Base-by-base conservation (phyloP, 2,329 filamentous ascomycete species). In the Bertia moriformis region DNA sequence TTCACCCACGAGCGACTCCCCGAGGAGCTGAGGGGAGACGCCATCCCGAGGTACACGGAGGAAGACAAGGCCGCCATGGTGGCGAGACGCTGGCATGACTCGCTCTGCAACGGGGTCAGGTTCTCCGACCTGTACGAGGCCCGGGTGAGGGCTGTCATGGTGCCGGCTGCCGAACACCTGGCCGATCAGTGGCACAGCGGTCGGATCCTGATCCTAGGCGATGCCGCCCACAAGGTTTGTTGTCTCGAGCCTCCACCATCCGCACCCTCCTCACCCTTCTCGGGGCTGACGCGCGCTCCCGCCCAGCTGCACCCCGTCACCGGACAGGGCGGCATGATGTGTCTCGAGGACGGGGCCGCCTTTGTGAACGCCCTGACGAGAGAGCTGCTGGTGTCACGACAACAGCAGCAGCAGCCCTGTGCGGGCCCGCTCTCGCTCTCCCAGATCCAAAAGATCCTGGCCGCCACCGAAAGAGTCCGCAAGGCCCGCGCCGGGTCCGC, bases 1-100 rank as follows among this genome's bases (percentile, higher is more conserved):
- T 37, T 40, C 42, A 51, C 46, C 39, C 14, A 18, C 22, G 22
- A 27, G 22, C 7, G 7, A n/a, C 22, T 27, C 7, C 22, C 22
- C 7, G 22, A 7, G 7, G 22, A 27, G 22, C 22, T 27, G 22
- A 27, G 22, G n/a, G 22, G 22, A 27, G 22, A 7, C 22, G 22
- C 22, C 22, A 27, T 27, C 22, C 22, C 22, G 22, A 27, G 22
- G 22, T 27, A 27, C 22, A 27, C 22, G 7, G 22, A 27, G 7
- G 22, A 7, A n/a, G 22, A 27, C 22, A 7, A 10, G 7, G 22
- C 7, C 7, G 22, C 22, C 22, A 7, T 27, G 7, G 22, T 27
- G 7, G n/a, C 7, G 22, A 7, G n/a, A n/a, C 22, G 22, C 7
- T 27, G 22, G 22, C 7, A 27, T n/a, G 22, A 27, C 22, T 7